Conservation (phyloP, 2,329 filamentous ascomycete species). For the Clarireedia monteithiana region DNA sequence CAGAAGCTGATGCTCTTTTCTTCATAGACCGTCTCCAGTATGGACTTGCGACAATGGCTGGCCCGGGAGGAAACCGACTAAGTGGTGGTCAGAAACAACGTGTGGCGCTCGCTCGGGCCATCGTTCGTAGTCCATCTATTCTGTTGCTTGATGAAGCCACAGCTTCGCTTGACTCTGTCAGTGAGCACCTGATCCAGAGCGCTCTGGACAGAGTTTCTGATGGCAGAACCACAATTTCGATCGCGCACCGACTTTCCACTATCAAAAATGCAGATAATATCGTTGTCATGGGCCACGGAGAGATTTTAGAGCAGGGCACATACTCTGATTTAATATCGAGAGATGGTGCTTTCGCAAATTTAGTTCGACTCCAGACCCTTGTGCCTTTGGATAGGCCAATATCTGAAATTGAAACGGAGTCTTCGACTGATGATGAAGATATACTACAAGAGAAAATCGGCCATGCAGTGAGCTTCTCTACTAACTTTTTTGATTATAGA, state of each 20-base stretch:
- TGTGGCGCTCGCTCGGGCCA: slow-evolving; percentile 54
- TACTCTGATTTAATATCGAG: slow-evolving; percentile 61
- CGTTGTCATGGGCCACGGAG: slow-evolving; percentile 68
- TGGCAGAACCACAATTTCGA: slow-evolving; percentile 84
- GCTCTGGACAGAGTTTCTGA: slow-evolving; percentile 74
- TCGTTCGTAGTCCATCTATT: slow-evolving; percentile 46
- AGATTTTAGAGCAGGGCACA: slow-evolving; percentile 66
- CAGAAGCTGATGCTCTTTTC: neutral
- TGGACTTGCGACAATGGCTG: neutral
- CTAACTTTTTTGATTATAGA: neutral
- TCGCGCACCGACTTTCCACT: slow-evolving; percentile 82
- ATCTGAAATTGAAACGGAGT: neutral
- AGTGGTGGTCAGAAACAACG: slow-evolving; percentile 6
- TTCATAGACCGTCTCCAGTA: slow-evolving; percentile 1
- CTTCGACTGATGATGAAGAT: neutral
- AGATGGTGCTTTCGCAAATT: slow-evolving; percentile 36
- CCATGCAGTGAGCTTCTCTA: neutral
- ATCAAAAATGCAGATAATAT: slow-evolving; percentile 88
- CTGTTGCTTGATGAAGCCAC: slow-evolving; percentile 56
- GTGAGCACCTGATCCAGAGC: slow-evolving; percentile 82
- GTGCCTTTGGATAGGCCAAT: neutral
- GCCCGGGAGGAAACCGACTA: neutral
- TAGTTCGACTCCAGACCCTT: slow-evolving; percentile 12
- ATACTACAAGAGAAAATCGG: neutral
- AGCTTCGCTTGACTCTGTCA: slow-evolving; percentile 68